phyloP scores from a whole-genome alignment of 441 rosid species.

The Iberis amara region DNA sequence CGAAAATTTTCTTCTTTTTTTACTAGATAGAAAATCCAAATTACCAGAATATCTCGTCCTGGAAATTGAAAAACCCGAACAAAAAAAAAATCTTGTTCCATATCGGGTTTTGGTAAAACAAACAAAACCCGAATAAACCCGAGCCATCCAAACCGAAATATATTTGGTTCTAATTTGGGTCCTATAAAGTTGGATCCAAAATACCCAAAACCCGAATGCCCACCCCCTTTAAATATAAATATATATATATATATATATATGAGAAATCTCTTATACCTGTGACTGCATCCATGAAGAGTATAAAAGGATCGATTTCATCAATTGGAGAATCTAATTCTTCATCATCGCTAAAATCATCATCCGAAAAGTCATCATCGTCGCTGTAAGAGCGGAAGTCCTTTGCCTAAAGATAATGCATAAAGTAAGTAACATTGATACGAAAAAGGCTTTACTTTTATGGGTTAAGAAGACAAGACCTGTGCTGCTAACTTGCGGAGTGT shows the following conservation, averaged over 20 bases:
- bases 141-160: no score
- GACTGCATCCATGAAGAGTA: constrained; percentile 78
- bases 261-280: constrained; percentile 44
- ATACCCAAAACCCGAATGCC: no score
- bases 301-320: constrained; percentile 91
- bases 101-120: no score
- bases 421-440: constrained; percentile 5
- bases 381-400: constrained; percentile 68
- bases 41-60: no score
- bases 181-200: no score
- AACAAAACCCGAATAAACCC: no score
- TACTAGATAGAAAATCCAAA: no score
- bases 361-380: constrained; percentile 61
- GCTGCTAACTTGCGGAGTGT: constrained; percentile 78
- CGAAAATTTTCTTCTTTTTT: no score
- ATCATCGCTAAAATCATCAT: constrained; percentile 79
- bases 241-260: not conserved
- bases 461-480: constrained; percentile 47
- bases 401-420: constrained; percentile 37
- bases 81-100: no score
- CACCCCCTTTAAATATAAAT: no score
- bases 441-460: not conserved
- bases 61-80: no score
- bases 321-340: constrained; percentile 92
- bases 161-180: no score